Evolutionary conservation across 129 eudicot genomes (phyloP).

Genomic region (Cynara cardunculus): DNA sequence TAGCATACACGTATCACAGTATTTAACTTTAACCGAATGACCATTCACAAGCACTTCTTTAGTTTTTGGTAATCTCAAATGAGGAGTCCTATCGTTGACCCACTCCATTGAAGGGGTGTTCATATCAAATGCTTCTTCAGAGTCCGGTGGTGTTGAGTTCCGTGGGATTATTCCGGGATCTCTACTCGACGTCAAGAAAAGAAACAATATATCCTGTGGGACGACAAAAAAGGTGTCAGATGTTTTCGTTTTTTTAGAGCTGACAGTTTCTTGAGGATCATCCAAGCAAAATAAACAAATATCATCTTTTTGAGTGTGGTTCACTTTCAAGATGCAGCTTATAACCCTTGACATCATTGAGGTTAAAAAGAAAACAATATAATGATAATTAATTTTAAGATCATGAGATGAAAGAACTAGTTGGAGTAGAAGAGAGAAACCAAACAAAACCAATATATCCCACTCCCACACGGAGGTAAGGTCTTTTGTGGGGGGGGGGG

Average conservation of each 20-base stretch:
- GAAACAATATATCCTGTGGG: slow-evolving; percentile 72
- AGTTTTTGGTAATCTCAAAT: slow-evolving; percentile 62
- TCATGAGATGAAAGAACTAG: background rate
- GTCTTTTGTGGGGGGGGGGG: background rate
- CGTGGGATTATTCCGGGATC: slow-evolving; percentile 97
- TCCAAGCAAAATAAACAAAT: too few relatives aligned
- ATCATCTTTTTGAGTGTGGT: too few relatives aligned
- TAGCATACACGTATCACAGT: slow-evolving; percentile 89
- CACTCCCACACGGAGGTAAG: background rate
- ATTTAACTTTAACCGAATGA: slow-evolving; percentile 72
- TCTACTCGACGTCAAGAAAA: slow-evolving; percentile 75
- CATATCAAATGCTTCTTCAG: slow-evolving; percentile 56
- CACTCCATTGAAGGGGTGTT: slow-evolving; percentile 89
- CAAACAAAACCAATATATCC: background rate
- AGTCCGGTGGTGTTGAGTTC: slow-evolving; percentile 70
- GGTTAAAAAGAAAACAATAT: background rate
- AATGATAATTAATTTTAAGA: background rate
- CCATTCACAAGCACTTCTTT: slow-evolving; percentile 79
- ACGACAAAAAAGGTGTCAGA: background rate
- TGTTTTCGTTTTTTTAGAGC: background rate
- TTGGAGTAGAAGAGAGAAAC: background rate
- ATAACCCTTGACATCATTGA: too few relatives aligned
- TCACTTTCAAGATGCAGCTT: too few relatives aligned
- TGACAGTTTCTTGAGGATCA: background rate
- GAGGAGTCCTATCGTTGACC: slow-evolving; percentile 74